A percentile compares a stretch with the other conserved stretches of the same genome.
Conservation (phyloP, 768 basidiomycete species). For the Lentinula edodes region DNA sequence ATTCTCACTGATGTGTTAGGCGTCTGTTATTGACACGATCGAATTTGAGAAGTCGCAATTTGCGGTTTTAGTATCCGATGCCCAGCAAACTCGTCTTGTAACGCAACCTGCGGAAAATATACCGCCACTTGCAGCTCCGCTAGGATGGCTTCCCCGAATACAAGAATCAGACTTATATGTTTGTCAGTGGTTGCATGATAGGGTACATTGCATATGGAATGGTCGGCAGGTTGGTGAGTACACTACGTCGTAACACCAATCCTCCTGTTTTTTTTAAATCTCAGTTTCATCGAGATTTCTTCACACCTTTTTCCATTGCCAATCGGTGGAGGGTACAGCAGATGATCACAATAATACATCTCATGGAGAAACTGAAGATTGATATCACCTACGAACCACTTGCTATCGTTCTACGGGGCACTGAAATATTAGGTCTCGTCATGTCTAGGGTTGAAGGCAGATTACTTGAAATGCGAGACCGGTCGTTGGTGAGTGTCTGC, state of each 20-base stretch:
- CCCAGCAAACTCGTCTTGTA: neutral
- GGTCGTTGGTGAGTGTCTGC: neutral
- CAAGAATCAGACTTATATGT: neutral
- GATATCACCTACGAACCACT: neutral
- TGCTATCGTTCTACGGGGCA: neutral
- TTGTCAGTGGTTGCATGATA: neutral
- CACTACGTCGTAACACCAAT: too few species aligned
- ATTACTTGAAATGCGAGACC: neutral
- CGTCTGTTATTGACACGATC: neutral
- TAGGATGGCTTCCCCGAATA: neutral
- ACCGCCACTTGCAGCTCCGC: neutral
- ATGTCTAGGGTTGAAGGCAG: neutral
- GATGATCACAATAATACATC: neutral
- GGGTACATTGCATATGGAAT: neutral
- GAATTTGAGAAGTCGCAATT: neutral
- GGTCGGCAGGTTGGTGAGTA: neutral
- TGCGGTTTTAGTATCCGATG: neutral
- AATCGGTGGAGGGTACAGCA: neutral
- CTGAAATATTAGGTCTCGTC: neutral
- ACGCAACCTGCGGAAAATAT: neutral
- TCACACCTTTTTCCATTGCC: too few species aligned
- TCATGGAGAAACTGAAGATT: neutral
- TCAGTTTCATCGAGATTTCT: neutral
- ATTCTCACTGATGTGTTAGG: neutral
- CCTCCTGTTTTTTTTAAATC: too few species aligned